phyloP scores from a whole-genome alignment of 2,329 filamentous ascomycete genomes.

The Pseudocercospora musae region DNA sequence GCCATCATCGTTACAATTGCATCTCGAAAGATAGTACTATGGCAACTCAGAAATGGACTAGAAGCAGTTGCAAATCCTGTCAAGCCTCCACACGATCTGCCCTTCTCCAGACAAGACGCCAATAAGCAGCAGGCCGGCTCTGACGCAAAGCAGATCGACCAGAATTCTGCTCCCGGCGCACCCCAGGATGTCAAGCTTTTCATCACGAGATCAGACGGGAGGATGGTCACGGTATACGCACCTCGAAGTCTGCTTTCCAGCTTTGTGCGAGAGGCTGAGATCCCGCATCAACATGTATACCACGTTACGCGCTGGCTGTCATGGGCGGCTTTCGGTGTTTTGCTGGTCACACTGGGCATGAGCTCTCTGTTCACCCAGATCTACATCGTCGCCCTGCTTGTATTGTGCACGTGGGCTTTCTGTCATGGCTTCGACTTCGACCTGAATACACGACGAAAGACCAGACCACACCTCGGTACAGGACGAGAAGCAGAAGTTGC shows the following conservation, averaged over 20 bases:
- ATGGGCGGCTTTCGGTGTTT: constrained; percentile 3
- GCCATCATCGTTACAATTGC: constrained; percentile 8
- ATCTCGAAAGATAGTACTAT: constrained; percentile 1
- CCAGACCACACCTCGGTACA: background rate
- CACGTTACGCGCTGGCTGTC: background rate
- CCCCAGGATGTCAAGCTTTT: background rate
- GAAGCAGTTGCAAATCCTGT: background rate
- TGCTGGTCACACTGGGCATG: constrained; percentile 1
- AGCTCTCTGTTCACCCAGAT: constrained; percentile 4
- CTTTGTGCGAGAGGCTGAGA: background rate
- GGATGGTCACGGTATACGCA: constrained; percentile 7
- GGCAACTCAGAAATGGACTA: background rate
- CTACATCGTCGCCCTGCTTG: background rate
- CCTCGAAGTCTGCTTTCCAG: background rate
- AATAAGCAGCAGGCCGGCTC: background rate
- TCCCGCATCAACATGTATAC: constrained; percentile 1
- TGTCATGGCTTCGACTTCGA: constrained; percentile 2
- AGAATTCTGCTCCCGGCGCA: background rate
- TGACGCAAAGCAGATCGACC: background rate
- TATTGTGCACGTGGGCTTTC: background rate
- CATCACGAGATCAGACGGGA: constrained; percentile 2
- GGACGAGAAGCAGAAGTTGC: background rate
- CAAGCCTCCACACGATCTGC: background rate
- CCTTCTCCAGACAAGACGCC: background rate
- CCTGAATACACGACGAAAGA: background rate